Conservation (phyloP, 2,329 filamentous ascomycete genomes). For the Colletotrichum brevisporum region DNA sequence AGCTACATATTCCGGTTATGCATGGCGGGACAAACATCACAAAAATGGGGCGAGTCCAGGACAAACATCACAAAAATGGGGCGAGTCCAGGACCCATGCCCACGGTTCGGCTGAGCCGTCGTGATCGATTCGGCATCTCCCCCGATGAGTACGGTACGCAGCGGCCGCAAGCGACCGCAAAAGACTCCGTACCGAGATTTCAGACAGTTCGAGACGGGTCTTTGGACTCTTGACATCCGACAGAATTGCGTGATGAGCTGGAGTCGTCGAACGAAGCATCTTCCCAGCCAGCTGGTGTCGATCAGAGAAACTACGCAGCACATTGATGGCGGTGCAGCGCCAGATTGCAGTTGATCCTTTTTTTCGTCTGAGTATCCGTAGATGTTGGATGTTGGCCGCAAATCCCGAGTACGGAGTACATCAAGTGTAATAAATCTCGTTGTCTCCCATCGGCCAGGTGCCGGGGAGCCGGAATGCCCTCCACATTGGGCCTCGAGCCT, state of each 20-base stretch:
- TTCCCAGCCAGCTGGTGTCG: background rate
- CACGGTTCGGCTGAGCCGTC: slow-evolving; percentile 21
- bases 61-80: slow-evolving; percentile 28
- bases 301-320: slow-evolving; percentile 15
- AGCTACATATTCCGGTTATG: slow-evolving; percentile 37
- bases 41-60: slow-evolving; percentile 20
- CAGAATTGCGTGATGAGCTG: background rate
- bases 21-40: slow-evolving; percentile 35
- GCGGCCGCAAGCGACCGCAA: background rate
- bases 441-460: slow-evolving; percentile 16
- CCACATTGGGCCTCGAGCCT: slow-evolving; percentile 8
- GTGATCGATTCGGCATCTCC: slow-evolving; percentile 22
- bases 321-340: slow-evolving; percentile 9
- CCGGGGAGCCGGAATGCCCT: slow-evolving; percentile 25
- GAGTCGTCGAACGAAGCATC: background rate
- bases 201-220: background rate
- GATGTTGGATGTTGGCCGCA: slow-evolving; percentile 9
- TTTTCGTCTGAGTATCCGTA: background rate
- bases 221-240: background rate
- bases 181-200: background rate
- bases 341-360: slow-evolving; percentile 14
- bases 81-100: slow-evolving; percentile 18
- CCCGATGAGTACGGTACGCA: slow-evolving; percentile 1
- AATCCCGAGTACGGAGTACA: slow-evolving; percentile 5
- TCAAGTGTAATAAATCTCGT: background rate